Evolutionary conservation across 2,329 filamentous ascomycete species (phyloP).

Genomic region (Triangularia setosa): DNA sequence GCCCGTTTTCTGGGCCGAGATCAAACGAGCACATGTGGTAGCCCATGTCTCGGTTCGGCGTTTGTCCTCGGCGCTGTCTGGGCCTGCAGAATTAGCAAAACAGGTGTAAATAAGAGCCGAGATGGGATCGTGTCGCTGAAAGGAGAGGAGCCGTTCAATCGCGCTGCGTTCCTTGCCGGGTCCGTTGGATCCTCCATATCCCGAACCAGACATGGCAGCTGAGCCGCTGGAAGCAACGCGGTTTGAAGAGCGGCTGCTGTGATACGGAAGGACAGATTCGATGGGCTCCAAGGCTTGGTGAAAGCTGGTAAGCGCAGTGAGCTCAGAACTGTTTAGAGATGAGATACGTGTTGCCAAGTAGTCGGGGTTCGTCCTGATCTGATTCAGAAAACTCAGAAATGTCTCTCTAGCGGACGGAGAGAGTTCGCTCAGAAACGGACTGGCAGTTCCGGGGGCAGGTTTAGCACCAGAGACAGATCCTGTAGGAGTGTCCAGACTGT

Average conservation of each 20-base stretch:
- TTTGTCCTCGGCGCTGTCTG: conserved; percentile 75
- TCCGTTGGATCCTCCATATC: conserved; percentile 15
- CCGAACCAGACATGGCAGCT: conserved; percentile 26
- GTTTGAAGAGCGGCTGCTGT: conserved; percentile 45
- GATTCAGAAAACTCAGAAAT: conserved; percentile 73
- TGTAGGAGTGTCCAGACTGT: conserved; percentile 47
- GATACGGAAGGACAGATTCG: conserved; percentile 76
- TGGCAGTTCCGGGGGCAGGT: conserved; percentile 40
- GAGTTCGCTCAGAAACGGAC: conserved; percentile 67
- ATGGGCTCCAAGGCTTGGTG: conserved; percentile 75
- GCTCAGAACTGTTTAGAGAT: conserved; percentile 69
- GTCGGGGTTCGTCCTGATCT: conserved; percentile 80
- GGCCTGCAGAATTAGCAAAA: conserved; percentile 81
- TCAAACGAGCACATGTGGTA: conserved; percentile 76
- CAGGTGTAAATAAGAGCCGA: conserved; percentile 82
- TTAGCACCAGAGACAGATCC: conserved; percentile 37
- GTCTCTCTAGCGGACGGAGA: conserved; percentile 70
- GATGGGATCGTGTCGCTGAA: conserved; percentile 83
- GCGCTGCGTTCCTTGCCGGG: conserved; percentile 47
- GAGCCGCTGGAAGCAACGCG: conserved; percentile 33
- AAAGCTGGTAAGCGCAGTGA: conserved; percentile 72
- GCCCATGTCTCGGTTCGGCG: conserved; percentile 85
- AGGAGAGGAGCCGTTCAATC: conserved; percentile 79
- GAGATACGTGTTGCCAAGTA: conserved; percentile 82
- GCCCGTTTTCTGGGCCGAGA: conserved; percentile 70